Base-by-base conservation (phyloP, 129 eudicot genomes). In the Centaurea solstitialis region DNA sequence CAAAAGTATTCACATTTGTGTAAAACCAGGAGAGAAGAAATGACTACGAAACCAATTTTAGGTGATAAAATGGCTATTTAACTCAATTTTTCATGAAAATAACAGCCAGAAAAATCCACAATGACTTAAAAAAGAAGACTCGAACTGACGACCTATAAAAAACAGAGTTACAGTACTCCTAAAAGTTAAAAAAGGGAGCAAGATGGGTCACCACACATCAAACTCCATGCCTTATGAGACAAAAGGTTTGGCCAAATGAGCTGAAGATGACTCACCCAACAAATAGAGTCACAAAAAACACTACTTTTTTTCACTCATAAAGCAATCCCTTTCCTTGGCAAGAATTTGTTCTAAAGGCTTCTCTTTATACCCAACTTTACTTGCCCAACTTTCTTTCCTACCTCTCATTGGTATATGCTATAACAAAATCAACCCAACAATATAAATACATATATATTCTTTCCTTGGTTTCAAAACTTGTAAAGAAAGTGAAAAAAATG, bases 291-390 rank as follows among this genome's bases (percentile, higher is more conserved):
- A 70, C 20, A 21, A 66, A 83, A 83, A 66, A 59, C 68, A 82
- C 77, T 70, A 76, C 79, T 80, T 72, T 59, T 57, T 76, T 39
- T 21, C 41, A 72, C 75, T 73, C 76, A 78, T 68, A 88, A 88
- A 86, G 86, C 87, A 83, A 83, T 73, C 70, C 89, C 85, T 88
- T 83, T 74, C 89, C 85, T 88, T 83, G 39, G 76, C 81, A 53
- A 77, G 89, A 83, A 85, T 86, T 81, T 88, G 77, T 85, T 85
- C 87, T 80, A 68, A 85, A 85, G 80, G 43, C 79, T 71, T 74
- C 61, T 68, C 78, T 85, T 82, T 88, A 79, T 83, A 68, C 89
- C 83, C 89, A 80, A 67, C 89, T 87, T 84, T 80, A 69, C 87
- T 84, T 83, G 9, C 77, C 78, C 81, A 76, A 73, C 86, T 86